phyloP scores from a whole-genome alignment of 169 alveolate species.

The Cardiosporidium cionae region DNA sequence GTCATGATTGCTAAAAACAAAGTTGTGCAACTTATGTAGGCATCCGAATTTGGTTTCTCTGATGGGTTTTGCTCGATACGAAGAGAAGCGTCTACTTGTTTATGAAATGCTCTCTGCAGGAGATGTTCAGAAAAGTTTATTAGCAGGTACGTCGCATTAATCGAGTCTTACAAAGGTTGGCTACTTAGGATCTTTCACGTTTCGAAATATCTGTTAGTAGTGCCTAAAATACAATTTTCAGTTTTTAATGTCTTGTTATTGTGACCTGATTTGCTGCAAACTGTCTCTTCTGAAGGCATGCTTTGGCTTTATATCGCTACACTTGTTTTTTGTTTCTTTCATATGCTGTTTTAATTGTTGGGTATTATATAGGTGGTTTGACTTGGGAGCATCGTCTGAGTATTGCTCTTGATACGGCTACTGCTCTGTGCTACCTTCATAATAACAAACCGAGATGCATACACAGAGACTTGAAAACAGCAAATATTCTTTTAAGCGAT shows the following conservation, averaged over 20 bases:
- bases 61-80: conserved; percentile 13
- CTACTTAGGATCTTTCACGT: too few species aligned
- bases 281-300: too few species aligned
- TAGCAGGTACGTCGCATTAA: conserved; percentile 2
- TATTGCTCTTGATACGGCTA: conserved; percentile 1
- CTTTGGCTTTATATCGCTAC: too few species aligned
- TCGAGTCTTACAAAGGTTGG: too few species aligned
- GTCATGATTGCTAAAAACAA: background rate
- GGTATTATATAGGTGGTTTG: background rate
- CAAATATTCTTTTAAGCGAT: conserved; percentile 54
- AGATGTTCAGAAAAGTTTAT: background rate
- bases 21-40: background rate
- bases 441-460: background rate
- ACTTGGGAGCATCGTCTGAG: conserved; percentile 1
- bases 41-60: conserved; percentile 13
- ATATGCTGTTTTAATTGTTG: background rate
- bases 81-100: background rate
- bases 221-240: too few species aligned
- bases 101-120: conserved; percentile 3
- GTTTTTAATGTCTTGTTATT: too few species aligned
- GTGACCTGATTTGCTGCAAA: too few species aligned
- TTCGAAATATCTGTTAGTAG: too few species aligned
- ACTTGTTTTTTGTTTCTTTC: background rate
- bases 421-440: conserved; percentile 1
- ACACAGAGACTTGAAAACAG: conserved; percentile 62